Percentiles rank a stretch among this genome's conserved stretches.
Evolutionary conservation across 768 basidiomycete species (phyloP).

Genomic region (Suillus americanus): DNA sequence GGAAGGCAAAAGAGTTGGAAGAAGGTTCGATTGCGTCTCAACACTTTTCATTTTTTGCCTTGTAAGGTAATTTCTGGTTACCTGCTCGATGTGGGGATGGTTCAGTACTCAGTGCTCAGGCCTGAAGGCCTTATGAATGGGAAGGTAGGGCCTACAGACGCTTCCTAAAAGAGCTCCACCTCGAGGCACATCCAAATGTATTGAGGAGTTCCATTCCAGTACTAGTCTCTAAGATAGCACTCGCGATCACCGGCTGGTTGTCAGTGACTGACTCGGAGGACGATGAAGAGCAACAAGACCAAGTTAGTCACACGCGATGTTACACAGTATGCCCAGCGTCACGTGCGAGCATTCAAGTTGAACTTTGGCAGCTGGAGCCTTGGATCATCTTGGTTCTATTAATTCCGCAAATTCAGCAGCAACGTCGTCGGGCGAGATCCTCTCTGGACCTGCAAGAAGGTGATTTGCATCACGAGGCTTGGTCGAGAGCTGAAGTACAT

Average conservation of each 20-base stretch:
- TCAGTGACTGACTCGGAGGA: background rate
- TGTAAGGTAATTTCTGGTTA: background rate
- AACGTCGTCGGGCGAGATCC: no score
- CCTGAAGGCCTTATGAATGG: background rate
- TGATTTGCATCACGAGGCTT: no score
- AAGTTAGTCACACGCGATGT: background rate
- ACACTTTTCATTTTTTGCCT: background rate
- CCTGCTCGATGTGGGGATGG: background rate
- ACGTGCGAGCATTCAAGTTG: background rate
- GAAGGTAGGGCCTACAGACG: background rate
- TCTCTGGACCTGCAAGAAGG: no score
- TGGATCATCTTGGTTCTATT: no score
- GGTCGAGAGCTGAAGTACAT: no score
- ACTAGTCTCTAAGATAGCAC: background rate
- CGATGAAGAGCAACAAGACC: background rate
- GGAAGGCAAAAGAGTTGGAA: background rate
- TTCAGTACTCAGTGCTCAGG: background rate
- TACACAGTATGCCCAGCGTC: background rate
- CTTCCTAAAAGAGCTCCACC: background rate
- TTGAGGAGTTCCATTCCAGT: background rate
- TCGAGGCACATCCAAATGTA: background rate
- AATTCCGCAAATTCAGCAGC: no score
- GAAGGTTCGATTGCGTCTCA: background rate
- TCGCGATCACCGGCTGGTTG: background rate
- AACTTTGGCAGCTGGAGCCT: no score